Evolutionary conservation across 1,139 yeast genomes (phyloP).

Genomic region (Protomyces pachydermus): DNA sequence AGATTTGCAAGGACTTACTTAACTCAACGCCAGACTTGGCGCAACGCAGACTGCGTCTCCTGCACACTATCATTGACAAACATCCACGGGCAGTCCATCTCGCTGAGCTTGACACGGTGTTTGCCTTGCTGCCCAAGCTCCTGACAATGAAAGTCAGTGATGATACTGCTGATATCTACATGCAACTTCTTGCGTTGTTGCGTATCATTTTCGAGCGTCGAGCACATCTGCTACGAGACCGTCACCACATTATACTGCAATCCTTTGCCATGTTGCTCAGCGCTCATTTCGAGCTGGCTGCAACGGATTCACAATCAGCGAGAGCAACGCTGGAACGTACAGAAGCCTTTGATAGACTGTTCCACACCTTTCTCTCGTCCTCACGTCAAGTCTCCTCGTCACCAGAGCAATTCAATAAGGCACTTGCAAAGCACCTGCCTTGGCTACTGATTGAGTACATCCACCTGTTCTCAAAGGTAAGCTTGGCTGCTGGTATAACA

Average conservation of each 20-base stretch:
- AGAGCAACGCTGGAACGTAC: background rate
- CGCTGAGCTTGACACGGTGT: background rate
- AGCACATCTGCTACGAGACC: conserved; percentile 8
- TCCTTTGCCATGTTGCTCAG: conserved; percentile 6
- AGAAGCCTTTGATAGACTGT: background rate
- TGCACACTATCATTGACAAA: background rate
- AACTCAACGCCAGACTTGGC: background rate
- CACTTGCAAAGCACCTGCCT: conserved; percentile 24
- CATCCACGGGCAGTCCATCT: background rate
- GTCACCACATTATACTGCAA: conserved; percentile 9
- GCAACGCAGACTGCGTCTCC: background rate
- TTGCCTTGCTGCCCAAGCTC: background rate
- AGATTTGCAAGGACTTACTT: background rate
- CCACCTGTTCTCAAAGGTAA: background rate
- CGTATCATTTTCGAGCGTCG: conserved; percentile 9
- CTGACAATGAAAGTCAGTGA: background rate
- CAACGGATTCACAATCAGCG: background rate
- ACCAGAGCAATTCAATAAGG: conserved; percentile 17
- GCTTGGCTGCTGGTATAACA: background rate
- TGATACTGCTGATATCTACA: background rate
- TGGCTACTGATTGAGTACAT: conserved; percentile 22
- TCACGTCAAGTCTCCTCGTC: background rate
- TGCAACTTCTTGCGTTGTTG: background rate
- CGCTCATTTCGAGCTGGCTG: background rate
- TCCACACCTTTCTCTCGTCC: conserved; percentile 9